Evolutionary conservation across 1,139 yeast genomes (phyloP), one percentile per base, ranked within the genome.

Genomic region (Pichia sp.): DNA sequence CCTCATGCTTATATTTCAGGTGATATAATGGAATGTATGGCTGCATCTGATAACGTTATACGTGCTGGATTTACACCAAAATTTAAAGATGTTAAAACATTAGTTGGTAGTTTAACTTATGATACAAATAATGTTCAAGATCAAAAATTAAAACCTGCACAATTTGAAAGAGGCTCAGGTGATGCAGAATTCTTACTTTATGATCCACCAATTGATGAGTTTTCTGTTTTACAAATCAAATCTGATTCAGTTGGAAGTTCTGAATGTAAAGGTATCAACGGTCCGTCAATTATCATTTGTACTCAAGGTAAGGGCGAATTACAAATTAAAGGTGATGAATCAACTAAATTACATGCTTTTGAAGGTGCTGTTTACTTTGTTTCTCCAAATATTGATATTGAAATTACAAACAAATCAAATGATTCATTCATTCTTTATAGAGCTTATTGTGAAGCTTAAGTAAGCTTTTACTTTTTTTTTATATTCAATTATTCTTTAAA

Each of bases 31-130:
- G 99, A 93, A 73, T 95, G 99, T 74, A 93, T 93, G 99, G 99
- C 99, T 48, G 97, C 98, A 14, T 85, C 96, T 42, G 99, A 93
- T 69, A 93, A 93, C 65, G 99, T 93, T 54, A 97, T 93, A 46
- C 83, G 99, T 70, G 96, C 98, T 9, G 99, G 99, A 11, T 93
- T 93, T 75, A 93, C 99, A 16, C 99, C 99, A 55, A 93, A 95
- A 71, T 93, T 91, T 74, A 93, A 91, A 73, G 99, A 95, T 69
- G 98, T 93, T 53, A 73, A 84, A 58, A 88, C 87, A 66, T 79
- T 93, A 67, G 98, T 93, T 42, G 81, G 79, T 51, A 89, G 88
- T 95, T 80, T 93, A 69, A 91, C 97, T 5, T 93, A 91, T 70
- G 77, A 88, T 41, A 87, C 87, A 64, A 95, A 87, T 51, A 83